Conservation (phyloP, 768 basidiomycete species). For the Daedaleopsis nitida region DNA sequence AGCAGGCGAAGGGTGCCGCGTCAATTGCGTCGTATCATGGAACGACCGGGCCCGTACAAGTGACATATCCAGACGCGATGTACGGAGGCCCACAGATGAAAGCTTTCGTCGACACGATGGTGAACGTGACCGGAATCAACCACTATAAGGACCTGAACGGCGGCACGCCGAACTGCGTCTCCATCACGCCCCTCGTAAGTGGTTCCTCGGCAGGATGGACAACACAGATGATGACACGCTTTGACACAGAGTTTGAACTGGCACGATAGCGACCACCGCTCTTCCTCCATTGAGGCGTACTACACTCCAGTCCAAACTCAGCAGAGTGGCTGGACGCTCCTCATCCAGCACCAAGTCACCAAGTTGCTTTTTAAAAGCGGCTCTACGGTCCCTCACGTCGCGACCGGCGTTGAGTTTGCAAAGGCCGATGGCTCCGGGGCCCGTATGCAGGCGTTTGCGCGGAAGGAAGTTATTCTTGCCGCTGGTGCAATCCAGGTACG, state of each 20-base stretch:
- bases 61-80: constrained; percentile 52
- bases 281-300: constrained; percentile 57
- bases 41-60: constrained; percentile 53
- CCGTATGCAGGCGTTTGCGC: constrained; percentile 42
- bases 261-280: constrained; percentile 42
- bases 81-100: constrained; percentile 39
- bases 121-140: constrained; percentile 48
- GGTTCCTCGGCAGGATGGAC: not conserved
- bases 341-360: constrained; percentile 38
- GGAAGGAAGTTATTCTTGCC: constrained; percentile 53
- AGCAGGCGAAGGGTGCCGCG: constrained; percentile 47
- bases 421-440: constrained; percentile 35
- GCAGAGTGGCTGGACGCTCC: constrained; percentile 51
- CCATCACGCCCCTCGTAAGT: constrained; percentile 53
- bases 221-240: not conserved
- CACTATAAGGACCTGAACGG: constrained; percentile 55
- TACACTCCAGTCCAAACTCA: constrained; percentile 51
- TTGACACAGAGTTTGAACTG: constrained; percentile 42
- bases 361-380: constrained; percentile 41
- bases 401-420: constrained; percentile 50
- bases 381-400: constrained; percentile 37
- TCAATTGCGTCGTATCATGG: constrained; percentile 51
- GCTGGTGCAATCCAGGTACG: constrained; percentile 47
- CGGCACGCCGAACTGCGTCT: constrained; percentile 56
- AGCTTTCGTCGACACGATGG: constrained; percentile 54